phyloP scores from a whole-genome alignment of 1,284 basidiomycete genomes.

The Microbotryomycetes sp. region DNA sequence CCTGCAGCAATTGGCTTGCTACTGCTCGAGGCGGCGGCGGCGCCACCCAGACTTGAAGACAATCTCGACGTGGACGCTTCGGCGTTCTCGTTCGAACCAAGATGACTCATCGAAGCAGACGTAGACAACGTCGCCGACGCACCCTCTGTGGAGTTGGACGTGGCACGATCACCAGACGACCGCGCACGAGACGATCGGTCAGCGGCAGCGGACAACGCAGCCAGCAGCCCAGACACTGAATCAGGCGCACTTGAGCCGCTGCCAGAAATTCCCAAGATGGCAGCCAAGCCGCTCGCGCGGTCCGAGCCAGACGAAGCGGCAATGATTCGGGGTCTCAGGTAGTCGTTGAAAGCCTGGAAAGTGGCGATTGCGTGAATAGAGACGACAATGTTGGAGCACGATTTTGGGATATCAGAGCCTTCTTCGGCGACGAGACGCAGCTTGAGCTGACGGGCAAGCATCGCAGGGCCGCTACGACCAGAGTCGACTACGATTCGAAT shows the following conservation, averaged over 20 bases:
- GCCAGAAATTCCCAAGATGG: not conserved
- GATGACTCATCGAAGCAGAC: not conserved
- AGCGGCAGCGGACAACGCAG: constrained; percentile 66
- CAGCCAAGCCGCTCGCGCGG: constrained; percentile 22
- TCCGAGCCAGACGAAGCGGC: constrained; percentile 49
- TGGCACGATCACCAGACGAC: too few relatives aligned
- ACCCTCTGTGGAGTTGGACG: not conserved
- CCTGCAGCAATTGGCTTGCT: too few relatives aligned
- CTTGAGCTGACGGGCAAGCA: constrained; percentile 78
- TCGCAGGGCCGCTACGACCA: constrained; percentile 72
- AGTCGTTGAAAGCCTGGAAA: constrained; percentile 89
- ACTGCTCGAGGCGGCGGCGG: too few relatives aligned
- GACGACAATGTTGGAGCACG: constrained; percentile 78
- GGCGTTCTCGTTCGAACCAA: not conserved
- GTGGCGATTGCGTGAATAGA: constrained; percentile 95
- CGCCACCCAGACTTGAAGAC: not conserved
- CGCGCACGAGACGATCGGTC: constrained; percentile 30
- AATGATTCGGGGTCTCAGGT: constrained; percentile 80
- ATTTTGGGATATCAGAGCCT: constrained; percentile 74
- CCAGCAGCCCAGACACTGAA: constrained; percentile 72
- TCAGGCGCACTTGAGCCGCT: constrained; percentile 39
- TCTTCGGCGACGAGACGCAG: constrained; percentile 80
- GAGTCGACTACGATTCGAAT: constrained; percentile 61
- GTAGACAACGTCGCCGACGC: not conserved
- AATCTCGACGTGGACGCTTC: constrained; percentile 9